Evolutionary conservation across 2,329 filamentous ascomycete genomes (phyloP).

Genomic region (Fusarium sp.): DNA sequence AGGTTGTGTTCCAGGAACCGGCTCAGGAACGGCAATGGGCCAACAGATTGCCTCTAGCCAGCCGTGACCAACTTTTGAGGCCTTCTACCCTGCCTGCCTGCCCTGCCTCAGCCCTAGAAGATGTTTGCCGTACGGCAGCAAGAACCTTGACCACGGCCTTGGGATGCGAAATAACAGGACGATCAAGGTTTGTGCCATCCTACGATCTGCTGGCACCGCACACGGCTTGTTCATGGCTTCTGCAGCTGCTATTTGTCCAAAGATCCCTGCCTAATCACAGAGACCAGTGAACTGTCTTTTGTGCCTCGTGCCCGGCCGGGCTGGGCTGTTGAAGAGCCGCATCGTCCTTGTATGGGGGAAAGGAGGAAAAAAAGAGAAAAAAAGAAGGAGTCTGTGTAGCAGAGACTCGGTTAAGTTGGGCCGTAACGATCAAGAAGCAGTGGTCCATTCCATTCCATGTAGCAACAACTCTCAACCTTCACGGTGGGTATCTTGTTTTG

Average conservation of each 20-base stretch:
- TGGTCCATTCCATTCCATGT: background rate
- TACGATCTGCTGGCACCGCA: slow-evolving; percentile 40
- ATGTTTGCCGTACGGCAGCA: background rate
- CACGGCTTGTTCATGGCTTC: slow-evolving; percentile 28
- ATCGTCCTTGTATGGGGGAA: background rate
- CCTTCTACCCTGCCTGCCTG: background rate
- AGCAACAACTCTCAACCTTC: background rate
- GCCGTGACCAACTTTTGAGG: slow-evolving; percentile 32
- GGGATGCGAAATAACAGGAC: slow-evolving; percentile 22
- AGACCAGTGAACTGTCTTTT: background rate
- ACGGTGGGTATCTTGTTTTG: slow-evolving; percentile 20
- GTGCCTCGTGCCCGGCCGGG: background rate
- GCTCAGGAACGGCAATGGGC: slow-evolving; percentile 6
- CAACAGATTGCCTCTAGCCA: slow-evolving; percentile 13
- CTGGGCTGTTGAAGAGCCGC: slow-evolving; percentile 18
- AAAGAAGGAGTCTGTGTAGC: slow-evolving; percentile 9
- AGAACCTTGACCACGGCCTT: slow-evolving; percentile 18
- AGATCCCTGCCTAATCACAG: slow-evolving; percentile 30
- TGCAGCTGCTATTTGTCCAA: slow-evolving; percentile 25
- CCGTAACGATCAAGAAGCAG: background rate
- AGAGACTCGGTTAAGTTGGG: slow-evolving; percentile 1
- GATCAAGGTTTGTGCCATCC: slow-evolving; percentile 10
- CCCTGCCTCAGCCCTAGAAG: slow-evolving; percentile 16
- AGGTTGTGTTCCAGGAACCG: slow-evolving; percentile 6
- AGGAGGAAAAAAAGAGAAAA: background rate